Percentiles rank a stretch among this genome's conserved stretches.
phyloP scores from a whole-genome alignment of 169 alveolate species.

The Plasmodium relictum region DNA sequence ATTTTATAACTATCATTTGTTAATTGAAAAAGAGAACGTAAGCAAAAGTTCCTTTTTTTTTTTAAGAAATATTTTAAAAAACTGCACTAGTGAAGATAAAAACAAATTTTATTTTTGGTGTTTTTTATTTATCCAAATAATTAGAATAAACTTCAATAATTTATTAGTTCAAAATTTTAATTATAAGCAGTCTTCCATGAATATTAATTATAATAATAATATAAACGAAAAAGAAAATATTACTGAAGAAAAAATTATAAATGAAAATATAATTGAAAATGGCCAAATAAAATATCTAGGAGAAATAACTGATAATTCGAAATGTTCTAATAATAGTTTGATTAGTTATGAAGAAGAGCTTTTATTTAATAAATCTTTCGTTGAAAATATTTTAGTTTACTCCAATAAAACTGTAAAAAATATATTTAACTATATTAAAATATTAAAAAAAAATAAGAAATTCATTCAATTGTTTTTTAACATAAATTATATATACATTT shows the following conservation, averaged over 20 bases:
- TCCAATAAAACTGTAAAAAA: slow-evolving; percentile 10
- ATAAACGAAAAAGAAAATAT: not conserved
- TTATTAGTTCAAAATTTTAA: not conserved
- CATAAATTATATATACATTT: slow-evolving; percentile 42
- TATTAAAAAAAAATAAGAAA: slow-evolving; percentile 38
- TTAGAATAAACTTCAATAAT: slow-evolving; percentile 35
- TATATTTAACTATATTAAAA: slow-evolving; percentile 52
- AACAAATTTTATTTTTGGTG: slow-evolving; percentile 72
- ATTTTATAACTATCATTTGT: slow-evolving; percentile 58
- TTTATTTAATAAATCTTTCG: slow-evolving; percentile 8
- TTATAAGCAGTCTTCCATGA: too few species aligned
- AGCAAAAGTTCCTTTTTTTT: slow-evolving; percentile 21
- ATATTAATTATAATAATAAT: not conserved
- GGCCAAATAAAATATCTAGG: not conserved
- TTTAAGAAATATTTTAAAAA: slow-evolving; percentile 21
- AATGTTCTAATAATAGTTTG: not conserved
- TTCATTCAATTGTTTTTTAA: slow-evolving; percentile 51
- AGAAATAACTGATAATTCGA: not conserved
- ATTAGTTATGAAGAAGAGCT: slow-evolving; percentile 18
- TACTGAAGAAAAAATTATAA: not conserved
- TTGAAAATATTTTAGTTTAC: slow-evolving; percentile 4
- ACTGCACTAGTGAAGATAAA: slow-evolving; percentile 34
- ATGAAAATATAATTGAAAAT: not conserved
- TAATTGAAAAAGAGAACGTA: slow-evolving; percentile 12
- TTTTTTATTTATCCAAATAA: slow-evolving; percentile 21